phyloP scores from a whole-genome alignment of 768 basidiomycete species.

The Tylopilus plumbeoviolaceoides region DNA sequence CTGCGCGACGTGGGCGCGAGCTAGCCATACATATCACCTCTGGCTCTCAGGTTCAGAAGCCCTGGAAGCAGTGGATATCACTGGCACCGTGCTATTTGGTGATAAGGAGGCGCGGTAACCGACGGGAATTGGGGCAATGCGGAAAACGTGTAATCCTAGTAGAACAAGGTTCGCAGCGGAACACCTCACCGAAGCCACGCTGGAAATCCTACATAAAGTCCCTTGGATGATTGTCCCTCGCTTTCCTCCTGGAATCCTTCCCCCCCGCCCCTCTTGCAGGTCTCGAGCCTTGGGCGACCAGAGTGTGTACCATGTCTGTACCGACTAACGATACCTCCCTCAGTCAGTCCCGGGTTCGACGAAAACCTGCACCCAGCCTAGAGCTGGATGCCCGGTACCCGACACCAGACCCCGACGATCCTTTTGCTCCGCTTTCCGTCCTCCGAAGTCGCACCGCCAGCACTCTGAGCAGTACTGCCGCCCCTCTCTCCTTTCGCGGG shows the following conservation, averaged over 20 bases:
- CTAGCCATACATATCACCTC: not conserved
- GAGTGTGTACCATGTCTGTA: conserved; percentile 30
- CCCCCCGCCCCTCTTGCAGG: conserved; percentile 11
- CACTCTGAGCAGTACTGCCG: conserved; percentile 28
- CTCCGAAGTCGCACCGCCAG: conserved; percentile 56
- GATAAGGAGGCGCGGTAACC: conserved; percentile 29
- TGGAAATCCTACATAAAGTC: conserved; percentile 31
- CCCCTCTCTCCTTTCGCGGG: conserved; percentile 30
- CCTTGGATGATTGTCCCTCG: conserved; percentile 6
- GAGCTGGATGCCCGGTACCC: conserved; percentile 56
- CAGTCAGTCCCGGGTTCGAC: conserved; percentile 30
- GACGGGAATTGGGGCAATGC: conserved; percentile 31
- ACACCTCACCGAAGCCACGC: conserved; percentile 35
- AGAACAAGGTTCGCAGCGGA: conserved; percentile 17
- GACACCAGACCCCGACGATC: conserved; percentile 61
- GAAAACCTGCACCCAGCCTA: conserved; percentile 56
- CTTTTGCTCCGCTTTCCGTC: conserved; percentile 65
- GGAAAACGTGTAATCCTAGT: conserved; percentile 22
- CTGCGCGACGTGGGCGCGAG: not conserved
- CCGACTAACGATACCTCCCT: conserved; percentile 23
- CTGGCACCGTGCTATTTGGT: conserved; percentile 7
- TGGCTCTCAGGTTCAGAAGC: conserved; percentile 18
- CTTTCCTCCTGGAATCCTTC: conserved; percentile 17
- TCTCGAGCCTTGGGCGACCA: conserved; percentile 9
- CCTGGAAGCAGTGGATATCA: conserved; percentile 7